phyloP scores from a whole-genome alignment of 257 asterid species.

The Oldenlandia corymbosa region DNA sequence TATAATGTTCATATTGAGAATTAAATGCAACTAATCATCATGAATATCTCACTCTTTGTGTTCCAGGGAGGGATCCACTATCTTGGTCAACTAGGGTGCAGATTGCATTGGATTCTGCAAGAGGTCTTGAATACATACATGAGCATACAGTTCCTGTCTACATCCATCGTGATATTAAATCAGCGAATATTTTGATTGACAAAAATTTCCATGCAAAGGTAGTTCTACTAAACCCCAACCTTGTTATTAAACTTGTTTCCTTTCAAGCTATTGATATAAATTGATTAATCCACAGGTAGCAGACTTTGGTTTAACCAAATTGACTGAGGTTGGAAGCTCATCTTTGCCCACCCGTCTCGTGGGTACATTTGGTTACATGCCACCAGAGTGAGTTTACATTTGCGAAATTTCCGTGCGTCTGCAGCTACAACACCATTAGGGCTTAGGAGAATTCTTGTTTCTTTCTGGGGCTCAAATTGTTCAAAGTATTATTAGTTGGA shows the following conservation, averaged over 20 bases:
- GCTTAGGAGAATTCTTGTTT: not conserved
- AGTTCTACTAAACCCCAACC: slow-evolving; percentile 15
- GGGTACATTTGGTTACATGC: slow-evolving; percentile 98
- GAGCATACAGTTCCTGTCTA: slow-evolving; percentile 95
- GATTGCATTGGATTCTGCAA: slow-evolving; percentile 93
- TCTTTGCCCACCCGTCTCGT: slow-evolving; percentile 86
- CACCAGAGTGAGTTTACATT: slow-evolving; percentile 74
- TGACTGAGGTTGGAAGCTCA: slow-evolving; percentile 81
- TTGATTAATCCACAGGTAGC: slow-evolving; percentile 61
- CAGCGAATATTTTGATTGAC: slow-evolving; percentile 93
- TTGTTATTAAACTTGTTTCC: slow-evolving; percentile 17
- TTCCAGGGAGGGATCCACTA: slow-evolving; percentile 70
- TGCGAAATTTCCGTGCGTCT: slow-evolving; percentile 14
- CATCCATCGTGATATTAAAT: slow-evolving; percentile 93
- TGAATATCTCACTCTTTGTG: slow-evolving; percentile 4
- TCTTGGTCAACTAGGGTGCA: slow-evolving; percentile 87
- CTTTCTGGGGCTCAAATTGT: not conserved
- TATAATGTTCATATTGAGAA: not conserved
- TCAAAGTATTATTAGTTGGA: not conserved
- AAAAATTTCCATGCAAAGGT: slow-evolving; percentile 85
- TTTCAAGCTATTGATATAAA: slow-evolving; percentile 11
- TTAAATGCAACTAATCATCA: not conserved
- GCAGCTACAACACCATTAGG: too few species aligned
- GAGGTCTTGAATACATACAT: slow-evolving; percentile 98
- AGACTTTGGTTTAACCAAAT: slow-evolving; percentile 87